A percentile compares a stretch with the other conserved stretches of the same genome.
Conservation (phyloP, 345 rosid species). For the Murraya koenigii region DNA sequence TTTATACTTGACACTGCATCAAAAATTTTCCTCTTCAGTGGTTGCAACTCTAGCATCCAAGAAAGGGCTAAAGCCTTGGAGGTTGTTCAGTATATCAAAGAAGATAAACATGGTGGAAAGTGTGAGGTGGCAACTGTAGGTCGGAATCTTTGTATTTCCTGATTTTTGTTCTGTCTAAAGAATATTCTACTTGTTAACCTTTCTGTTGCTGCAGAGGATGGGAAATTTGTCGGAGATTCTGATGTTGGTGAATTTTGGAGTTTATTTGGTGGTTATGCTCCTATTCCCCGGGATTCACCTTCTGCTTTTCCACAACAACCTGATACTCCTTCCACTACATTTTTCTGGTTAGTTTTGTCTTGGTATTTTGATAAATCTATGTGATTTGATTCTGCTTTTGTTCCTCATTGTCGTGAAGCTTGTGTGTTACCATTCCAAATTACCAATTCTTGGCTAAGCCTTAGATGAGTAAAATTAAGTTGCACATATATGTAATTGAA, state of each 20-base stretch:
- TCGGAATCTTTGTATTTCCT: slow-evolving; percentile 26
- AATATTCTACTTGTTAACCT: slow-evolving; percentile 12
- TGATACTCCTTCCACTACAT: slow-evolving; percentile 35
- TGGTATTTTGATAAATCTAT: not conserved
- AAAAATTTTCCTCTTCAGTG: slow-evolving; percentile 79
- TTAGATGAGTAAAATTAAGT: not conserved
- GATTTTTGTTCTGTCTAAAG: not conserved
- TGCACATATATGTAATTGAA: not conserved
- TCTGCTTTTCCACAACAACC: slow-evolving; percentile 33
- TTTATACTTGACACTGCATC: slow-evolving; percentile 80
- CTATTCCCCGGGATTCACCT: slow-evolving; percentile 62
- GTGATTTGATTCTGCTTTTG: slow-evolving; percentile 1
- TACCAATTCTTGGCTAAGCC: not conserved
- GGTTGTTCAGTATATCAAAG: slow-evolving; percentile 73
- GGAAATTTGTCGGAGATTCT: slow-evolving; percentile 76
- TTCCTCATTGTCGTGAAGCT: not conserved
- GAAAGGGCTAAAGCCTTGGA: slow-evolving; percentile 91
- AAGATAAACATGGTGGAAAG: slow-evolving; percentile 67
- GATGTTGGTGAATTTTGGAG: slow-evolving; percentile 94
- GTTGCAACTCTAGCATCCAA: slow-evolving; percentile 77
- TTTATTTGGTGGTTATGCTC: slow-evolving; percentile 86
- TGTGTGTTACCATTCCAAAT: not conserved
- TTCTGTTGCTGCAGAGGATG: slow-evolving; percentile 66
- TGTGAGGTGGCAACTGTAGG: slow-evolving; percentile 84
- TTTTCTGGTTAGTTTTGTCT: slow-evolving; percentile 54